phyloP scores from a whole-genome alignment of 1,284 basidiomycete species.

The Ganoderma boninense region DNA sequence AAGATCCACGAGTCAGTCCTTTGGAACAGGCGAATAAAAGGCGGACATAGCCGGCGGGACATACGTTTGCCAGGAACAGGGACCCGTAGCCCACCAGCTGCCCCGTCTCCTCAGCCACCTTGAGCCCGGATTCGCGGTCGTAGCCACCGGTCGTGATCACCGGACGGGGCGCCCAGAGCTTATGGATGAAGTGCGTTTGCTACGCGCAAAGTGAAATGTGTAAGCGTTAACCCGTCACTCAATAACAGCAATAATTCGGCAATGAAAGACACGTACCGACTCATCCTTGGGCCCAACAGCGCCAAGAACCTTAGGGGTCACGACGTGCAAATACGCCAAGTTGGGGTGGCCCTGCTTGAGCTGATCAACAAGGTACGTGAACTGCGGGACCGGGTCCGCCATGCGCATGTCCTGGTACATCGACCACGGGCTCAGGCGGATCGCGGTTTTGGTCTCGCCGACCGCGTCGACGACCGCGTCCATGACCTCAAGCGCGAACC shows the following conservation, averaged over 20 bases:
- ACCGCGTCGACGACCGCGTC: slow-evolving; percentile 51
- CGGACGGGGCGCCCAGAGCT: slow-evolving; percentile 38
- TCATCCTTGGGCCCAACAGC: slow-evolving; percentile 21
- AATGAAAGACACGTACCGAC: slow-evolving; percentile 1
- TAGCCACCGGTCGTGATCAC: slow-evolving; percentile 46
- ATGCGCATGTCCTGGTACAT: slow-evolving; percentile 37
- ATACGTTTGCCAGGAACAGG: slow-evolving; percentile 53
- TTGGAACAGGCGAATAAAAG: too few species aligned
- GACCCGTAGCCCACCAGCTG: slow-evolving; percentile 55
- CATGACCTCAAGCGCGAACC: slow-evolving; percentile 58
- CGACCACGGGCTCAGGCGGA: slow-evolving; percentile 42
- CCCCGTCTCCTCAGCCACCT: slow-evolving; percentile 41
- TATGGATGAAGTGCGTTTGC: slow-evolving; percentile 37
- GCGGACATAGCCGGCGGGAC: not conserved
- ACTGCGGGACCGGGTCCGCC: slow-evolving; percentile 56
- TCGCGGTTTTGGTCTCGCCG: slow-evolving; percentile 50
- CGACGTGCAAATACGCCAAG: slow-evolving; percentile 65
- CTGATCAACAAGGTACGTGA: slow-evolving; percentile 46
- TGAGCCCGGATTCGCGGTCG: slow-evolving; percentile 28
- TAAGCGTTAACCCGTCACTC: not conserved
- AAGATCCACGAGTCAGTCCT: not conserved
- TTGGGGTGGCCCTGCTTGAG: slow-evolving; percentile 51
- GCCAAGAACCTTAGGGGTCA: slow-evolving; percentile 46
- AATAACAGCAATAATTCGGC: too few species aligned
- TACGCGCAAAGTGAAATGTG: not conserved